Evolutionary conservation across 257 asterid species (phyloP).

Genomic region (Penstemon barbatus): DNA sequence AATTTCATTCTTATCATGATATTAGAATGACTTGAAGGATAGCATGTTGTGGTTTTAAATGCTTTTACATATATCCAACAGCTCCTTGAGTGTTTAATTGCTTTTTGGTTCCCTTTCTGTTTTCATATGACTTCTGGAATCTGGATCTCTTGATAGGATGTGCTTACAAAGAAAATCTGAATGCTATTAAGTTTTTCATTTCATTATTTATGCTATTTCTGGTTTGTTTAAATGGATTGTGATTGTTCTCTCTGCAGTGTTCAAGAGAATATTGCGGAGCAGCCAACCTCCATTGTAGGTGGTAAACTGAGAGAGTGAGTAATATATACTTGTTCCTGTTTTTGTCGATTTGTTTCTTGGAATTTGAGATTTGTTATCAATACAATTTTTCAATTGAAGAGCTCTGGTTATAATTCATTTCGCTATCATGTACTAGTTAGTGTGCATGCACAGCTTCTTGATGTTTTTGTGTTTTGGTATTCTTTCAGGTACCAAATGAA

Average conservation of each 20-base stretch:
- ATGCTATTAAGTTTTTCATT: too few species aligned
- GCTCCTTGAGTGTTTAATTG: conserved; percentile 18
- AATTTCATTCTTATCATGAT: conserved; percentile 23
- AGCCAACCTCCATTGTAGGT: conserved; percentile 76
- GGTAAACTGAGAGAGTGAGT: conserved; percentile 97
- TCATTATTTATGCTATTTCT: too few species aligned
- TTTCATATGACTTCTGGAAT: too few species aligned
- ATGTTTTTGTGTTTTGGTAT: conserved; percentile 28
- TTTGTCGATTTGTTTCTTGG: not conserved
- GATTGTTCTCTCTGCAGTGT: conserved; percentile 56
- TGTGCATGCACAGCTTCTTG: conserved; percentile 22
- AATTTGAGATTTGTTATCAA: not conserved
- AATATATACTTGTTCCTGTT: conserved; percentile 20
- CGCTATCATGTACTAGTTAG: conserved; percentile 10
- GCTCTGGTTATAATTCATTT: conserved; percentile 20
- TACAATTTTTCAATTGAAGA: conserved; percentile 9
- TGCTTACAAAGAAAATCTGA: not conserved
- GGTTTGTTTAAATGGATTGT: not conserved
- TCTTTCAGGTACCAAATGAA: conserved; percentile 92
- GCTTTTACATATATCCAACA: conserved; percentile 25
- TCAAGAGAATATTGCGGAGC: conserved; percentile 74
- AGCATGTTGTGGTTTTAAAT: not conserved
- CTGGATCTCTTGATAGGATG: conserved; percentile 17
- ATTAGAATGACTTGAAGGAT: conserved; percentile 15
- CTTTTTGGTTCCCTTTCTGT: not conserved